Base-by-base conservation (phyloP, 1,139 yeast genomes). In the Spathaspora sp. region DNA sequence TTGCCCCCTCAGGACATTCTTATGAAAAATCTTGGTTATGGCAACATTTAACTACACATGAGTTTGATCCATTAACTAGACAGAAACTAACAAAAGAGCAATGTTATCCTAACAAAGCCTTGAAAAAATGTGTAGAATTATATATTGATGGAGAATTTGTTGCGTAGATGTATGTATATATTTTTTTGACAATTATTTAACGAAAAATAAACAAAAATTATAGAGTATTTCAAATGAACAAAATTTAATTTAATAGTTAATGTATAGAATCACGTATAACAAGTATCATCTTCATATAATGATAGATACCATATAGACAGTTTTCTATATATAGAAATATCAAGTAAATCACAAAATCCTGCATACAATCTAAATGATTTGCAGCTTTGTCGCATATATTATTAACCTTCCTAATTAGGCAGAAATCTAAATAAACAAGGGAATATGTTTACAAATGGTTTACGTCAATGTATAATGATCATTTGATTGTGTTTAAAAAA, bases 1-100 rank as follows among this genome's bases (percentile, higher is more conserved):
- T 75, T 15, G 64, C 76, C 8, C 78, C 76, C 7, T 68, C 75
- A 11, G 81, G 81, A 2, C 73, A 69, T 38, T 65, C 78, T 2
- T 76, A 68, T 54, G 81, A 76, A 49, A 63, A 68, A 44, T 51
- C 73, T 1, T 62, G 68, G 58, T 57, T 76, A 24, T 45, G 70
- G 41, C 69, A 68, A 47, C 77, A 74, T 52, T 55, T 76, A 41
- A 56, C 59, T 39, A 63, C 58, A 31, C 63, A 65, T 51, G 63
- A 67, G 7, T 64, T 65, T 34, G 81, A 76, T 51, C 81, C 80
- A 4, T 59, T 73, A 44, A 64, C 77, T 0, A 50, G 60, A 39
- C 54, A 56, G 39, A 58, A 56, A 27, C 51, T 57, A 7, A 43
- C 55, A 1, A 49, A 51, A 29, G 52, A 50, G 4, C 57, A 58